These are phyloP conservation scores for Anisodus tanguticus DNA, from an alignment of 257 asterid species.

Conservation along the genomic window DNA sequence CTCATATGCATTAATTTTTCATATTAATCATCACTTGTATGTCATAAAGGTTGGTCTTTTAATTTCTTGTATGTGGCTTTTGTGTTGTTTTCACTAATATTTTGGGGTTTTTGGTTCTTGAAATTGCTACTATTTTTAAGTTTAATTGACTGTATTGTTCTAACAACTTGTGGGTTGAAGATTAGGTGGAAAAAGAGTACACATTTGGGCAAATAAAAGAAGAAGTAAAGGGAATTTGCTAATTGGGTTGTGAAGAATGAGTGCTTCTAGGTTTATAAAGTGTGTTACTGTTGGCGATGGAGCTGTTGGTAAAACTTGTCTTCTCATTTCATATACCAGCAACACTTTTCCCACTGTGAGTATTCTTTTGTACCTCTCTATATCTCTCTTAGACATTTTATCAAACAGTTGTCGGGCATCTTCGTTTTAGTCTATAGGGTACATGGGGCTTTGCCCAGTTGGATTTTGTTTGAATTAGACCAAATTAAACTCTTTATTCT, in stretches of 20 bases:
- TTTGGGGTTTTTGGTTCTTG: neutral
- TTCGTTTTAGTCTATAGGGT: neutral
- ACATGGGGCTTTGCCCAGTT: neutral
- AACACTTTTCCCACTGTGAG: constrained; percentile 39
- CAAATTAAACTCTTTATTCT: too few species aligned
- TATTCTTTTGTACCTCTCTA: neutral
- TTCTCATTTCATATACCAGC: constrained; percentile 39
- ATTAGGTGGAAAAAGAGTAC: constrained; percentile 24
- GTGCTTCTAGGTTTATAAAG: constrained; percentile 38
- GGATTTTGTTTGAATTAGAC: neutral
- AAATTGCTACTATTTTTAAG: neutral
- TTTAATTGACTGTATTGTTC: neutral
- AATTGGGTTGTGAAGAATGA: constrained; percentile 32
- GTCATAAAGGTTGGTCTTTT: constrained; percentile 21
- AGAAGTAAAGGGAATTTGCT: constrained; percentile 1
- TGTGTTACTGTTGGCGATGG: constrained; percentile 43
- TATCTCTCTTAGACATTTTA: neutral
- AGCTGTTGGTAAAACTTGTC: constrained; percentile 43
- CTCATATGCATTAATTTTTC: neutral
- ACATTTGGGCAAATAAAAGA: neutral
- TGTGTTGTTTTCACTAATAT: neutral
- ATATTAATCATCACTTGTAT: neutral
- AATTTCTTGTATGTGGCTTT: neutral
- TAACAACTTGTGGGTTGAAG: constrained; percentile 27
- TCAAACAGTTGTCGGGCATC: neutral